Percentiles rank a stretch among this genome's conserved stretches.
These are phyloP conservation scores for Scolecobasidium constrictum DNA, from an alignment of 2,329 filamentous ascomycete genomes.

Conservation along the genomic window DNA sequence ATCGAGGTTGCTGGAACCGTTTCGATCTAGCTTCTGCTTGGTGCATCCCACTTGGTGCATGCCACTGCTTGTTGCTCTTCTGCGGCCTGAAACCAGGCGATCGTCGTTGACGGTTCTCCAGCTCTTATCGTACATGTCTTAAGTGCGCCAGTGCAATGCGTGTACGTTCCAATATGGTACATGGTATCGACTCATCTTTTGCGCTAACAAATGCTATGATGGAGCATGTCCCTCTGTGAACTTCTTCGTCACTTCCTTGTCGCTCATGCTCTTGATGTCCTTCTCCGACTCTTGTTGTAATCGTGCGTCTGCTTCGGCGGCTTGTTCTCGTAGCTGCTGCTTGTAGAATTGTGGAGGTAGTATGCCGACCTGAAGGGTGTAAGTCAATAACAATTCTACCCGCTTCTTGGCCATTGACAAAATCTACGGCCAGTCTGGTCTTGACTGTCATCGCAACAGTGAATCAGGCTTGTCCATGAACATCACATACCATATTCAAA, in stretches of 20 bases:
- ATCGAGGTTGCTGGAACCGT: slow-evolving; percentile 14
- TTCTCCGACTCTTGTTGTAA: not conserved
- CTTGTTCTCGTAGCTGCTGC: slow-evolving; percentile 4
- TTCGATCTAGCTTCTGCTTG: not conserved
- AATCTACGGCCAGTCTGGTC: not conserved
- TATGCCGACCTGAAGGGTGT: slow-evolving; percentile 6
- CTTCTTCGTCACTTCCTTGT: not conserved
- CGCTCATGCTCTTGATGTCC: not conserved
- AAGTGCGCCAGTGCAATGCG: too few relatives aligned
- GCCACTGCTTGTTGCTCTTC: too few relatives aligned
- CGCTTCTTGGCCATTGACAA: too few relatives aligned
- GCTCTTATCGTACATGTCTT: too few relatives aligned
- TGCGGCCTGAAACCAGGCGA: too few relatives aligned
- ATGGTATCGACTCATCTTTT: too few relatives aligned
- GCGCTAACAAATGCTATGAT: too few relatives aligned
- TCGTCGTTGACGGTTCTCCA: too few relatives aligned
- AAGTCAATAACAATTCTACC: too few relatives aligned
- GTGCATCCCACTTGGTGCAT: too few relatives aligned
- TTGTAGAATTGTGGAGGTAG: slow-evolving; percentile 8
- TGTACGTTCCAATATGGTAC: too few relatives aligned
- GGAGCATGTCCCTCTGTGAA: not conserved
- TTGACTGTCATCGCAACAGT: not conserved
- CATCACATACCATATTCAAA: slow-evolving; percentile 11
- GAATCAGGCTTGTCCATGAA: not conserved
- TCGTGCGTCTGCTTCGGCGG: slow-evolving; percentile 7